phyloP scores from a whole-genome alignment of 1,284 basidiomycete genomes.

The Trichosporon coremiiforme region DNA sequence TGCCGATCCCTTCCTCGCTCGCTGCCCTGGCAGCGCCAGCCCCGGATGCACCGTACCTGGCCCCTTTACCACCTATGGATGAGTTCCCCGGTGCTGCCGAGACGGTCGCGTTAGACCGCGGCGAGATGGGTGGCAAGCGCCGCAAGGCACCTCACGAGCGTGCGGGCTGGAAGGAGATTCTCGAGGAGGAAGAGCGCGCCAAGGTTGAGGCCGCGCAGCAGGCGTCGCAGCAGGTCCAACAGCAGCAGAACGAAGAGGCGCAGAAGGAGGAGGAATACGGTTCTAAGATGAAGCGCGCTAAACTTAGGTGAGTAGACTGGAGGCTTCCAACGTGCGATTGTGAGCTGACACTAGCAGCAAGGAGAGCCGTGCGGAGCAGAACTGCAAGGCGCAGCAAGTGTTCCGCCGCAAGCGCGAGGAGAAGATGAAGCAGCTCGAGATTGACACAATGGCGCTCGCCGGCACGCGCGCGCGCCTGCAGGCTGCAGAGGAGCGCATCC shows the following conservation, averaged over 20 bases:
- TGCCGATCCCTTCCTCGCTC: constrained; percentile 33
- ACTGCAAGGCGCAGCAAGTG: constrained; percentile 54
- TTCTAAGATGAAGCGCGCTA: constrained; percentile 9
- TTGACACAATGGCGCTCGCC: constrained; percentile 40
- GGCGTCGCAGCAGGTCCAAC: background rate
- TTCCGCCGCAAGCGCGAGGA: constrained; percentile 53
- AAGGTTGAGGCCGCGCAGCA: constrained; percentile 10
- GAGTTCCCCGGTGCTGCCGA: constrained; percentile 23
- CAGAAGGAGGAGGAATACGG: constrained; percentile 10
- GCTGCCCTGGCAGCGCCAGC: constrained; percentile 25
- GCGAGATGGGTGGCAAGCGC: constrained; percentile 55
- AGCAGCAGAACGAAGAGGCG: background rate
- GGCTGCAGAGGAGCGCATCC: constrained; percentile 39
- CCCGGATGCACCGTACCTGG: constrained; percentile 22
- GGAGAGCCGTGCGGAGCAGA: constrained; percentile 51
- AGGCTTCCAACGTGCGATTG: background rate
- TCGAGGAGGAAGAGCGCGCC: constrained; percentile 29
- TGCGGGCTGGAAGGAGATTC: constrained; percentile 53
- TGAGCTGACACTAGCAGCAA: constrained; percentile 29
- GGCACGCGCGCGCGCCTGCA: constrained; percentile 34
- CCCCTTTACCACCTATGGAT: constrained; percentile 16
- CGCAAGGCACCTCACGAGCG: constrained; percentile 49
- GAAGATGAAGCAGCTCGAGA: constrained; percentile 52
- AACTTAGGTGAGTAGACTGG: background rate
- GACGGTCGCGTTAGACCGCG: constrained; percentile 30